Conservation (phyloP, 164 flowering plant species). For the Stephania japonica region DNA sequence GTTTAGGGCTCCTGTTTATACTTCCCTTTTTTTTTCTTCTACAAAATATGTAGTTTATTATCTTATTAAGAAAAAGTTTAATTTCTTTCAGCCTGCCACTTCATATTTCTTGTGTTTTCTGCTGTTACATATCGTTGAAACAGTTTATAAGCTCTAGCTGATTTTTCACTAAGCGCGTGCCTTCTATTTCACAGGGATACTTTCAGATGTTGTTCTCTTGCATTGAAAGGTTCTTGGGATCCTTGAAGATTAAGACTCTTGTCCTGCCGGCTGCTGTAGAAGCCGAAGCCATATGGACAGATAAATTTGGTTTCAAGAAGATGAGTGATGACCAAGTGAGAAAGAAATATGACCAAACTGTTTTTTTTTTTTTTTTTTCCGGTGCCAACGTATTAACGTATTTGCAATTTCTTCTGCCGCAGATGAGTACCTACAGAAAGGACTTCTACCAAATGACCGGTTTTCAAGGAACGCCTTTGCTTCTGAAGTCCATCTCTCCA, state of each 20-base stretch:
- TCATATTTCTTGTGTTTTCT: neutral
- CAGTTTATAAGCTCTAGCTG: neutral
- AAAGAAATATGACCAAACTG: neutral
- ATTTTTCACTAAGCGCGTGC: neutral
- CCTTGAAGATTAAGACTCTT: conserved; percentile 24
- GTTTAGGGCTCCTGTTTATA: too few species aligned
- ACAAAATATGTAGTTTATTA: too few species aligned
- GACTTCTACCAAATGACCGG: conserved; percentile 37
- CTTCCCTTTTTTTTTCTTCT: too few species aligned
- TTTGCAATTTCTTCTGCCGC: conserved; percentile 16
- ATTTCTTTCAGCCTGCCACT: neutral
- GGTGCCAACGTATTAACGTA: neutral
- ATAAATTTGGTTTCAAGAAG: conserved; percentile 29
- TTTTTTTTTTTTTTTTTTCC: neutral
- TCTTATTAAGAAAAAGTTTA: too few species aligned
- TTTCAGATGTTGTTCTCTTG: conserved; percentile 30
- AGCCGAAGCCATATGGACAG: conserved; percentile 35
- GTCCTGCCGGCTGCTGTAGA: conserved; percentile 37
- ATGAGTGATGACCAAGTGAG: conserved; percentile 24
- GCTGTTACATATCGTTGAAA: neutral
- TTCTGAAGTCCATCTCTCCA: conserved; percentile 39
- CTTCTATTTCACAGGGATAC: conserved; percentile 25
- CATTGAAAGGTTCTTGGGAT: conserved; percentile 29
- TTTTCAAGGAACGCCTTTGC: conserved; percentile 59
- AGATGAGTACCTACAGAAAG: conserved; percentile 34